Base-by-base conservation (phyloP, 345 rosid species). In the Clausena lansium region DNA sequence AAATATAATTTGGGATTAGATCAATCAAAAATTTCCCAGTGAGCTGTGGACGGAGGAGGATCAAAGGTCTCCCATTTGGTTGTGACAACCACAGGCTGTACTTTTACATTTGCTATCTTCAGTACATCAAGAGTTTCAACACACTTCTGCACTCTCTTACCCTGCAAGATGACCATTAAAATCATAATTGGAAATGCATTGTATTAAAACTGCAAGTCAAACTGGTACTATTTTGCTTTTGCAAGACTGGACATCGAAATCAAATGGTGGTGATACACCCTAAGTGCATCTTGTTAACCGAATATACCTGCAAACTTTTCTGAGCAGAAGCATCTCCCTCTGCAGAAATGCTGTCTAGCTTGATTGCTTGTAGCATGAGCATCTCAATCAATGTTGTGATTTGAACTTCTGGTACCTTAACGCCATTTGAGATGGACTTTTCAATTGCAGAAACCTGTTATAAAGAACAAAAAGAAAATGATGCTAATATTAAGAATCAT, bases 321-420 rank as follows among this genome's bases (percentile, higher is more conserved):
- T 25, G 80, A 17, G 87, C 57, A 79, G 77, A 74, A 28, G 84
- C 86, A 2, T 87, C 83, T 55, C 89, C 91, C 73, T 89, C 87
- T 0, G 88, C 85, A 6, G 81, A 45, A 41, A 87, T 80, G 77
- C 38, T 50, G 25, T 91, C 90, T 2, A 91, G 81, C 89, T 85
- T 89, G 63, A 87, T 41, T 9, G 91, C 92, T 76, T 86, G 92
- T 77, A 89, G 80, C 89, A 91, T 89, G 3, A 85, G 87, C 89
- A 91, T 86, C 86, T 89, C 94, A 1, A 71, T 80, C 67, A 87
- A 73, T n/a, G 91, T 89, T 30, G 92, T 85, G 71, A 87, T 86
- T 24, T 89, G 91, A 63, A 87, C 82, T 65, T 91, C 92, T 7
- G 88, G 78, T 57, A 83, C 91, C 67, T 89, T 86, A 0, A 52